Base-by-base conservation (phyloP, 2,329 filamentous ascomycete species). In the Stagonosporopsis rhizophila region DNA sequence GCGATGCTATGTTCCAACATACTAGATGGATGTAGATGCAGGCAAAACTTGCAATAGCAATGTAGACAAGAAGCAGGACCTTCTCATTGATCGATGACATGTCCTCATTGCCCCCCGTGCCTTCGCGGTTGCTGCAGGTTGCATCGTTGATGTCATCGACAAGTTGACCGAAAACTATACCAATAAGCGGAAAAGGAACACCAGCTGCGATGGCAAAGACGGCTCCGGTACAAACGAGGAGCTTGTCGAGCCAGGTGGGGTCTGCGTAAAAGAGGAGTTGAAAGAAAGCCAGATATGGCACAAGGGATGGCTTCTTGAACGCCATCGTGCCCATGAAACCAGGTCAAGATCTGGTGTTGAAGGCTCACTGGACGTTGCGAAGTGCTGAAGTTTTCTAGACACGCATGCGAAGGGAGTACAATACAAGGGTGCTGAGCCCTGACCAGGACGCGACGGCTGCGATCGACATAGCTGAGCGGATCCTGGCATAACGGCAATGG, bases 1-100 rank as follows among this genome's bases (percentile, higher is more conserved):
- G 85, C 52, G 86, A 87, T 58, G 83, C 81, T 62, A 89, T 77
- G 60, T 80, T 86, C 87, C 87, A 90, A 62, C 83, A 87, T 9
- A 84, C 78, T 27, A 87, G 80, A 67, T 90, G 85, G 50, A 81
- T 74, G 71, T 90, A 91, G 61, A 90, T 88, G 55, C 84, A 76
- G 35, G 81, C 79, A 62, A 90, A 87, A 57, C 84, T 83, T 25
- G 82, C 87, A 54, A 88, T 83, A 19, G 85, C 85, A 34, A 90
- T 80, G 68, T 87, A 88, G 14, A 88, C 82, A 20, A 90, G 83
- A 64, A 68, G 62, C 11, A 89, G 71, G 35, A 91, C 83, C 65
- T 86, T 88, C 45, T 76, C 67, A 68, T 86, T 82, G 59, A 87
- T 80, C 56, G 83, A 77, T 37, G 80, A 75, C 28, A 66, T 63